phyloP scores from a whole-genome alignment of 2,329 filamentous ascomycete genomes.

The Periconia sp. region DNA sequence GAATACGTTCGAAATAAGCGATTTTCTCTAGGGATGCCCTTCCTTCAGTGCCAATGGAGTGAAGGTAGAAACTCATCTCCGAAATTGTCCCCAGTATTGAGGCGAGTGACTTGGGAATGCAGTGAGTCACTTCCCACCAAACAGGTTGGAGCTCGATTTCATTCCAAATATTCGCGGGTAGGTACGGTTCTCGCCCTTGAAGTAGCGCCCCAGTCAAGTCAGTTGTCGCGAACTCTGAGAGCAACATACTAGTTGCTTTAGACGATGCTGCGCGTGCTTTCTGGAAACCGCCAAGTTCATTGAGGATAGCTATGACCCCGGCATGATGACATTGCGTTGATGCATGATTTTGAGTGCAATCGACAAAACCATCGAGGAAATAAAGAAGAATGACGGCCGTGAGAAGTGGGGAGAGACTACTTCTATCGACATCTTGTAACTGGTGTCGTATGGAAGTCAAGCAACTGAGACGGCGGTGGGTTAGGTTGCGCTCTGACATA shows the following conservation, averaged over 20 bases:
- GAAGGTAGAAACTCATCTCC: constrained; percentile 3
- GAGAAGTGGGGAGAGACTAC: constrained; percentile 11
- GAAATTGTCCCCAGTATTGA: constrained; percentile 3
- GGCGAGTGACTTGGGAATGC: constrained; percentile 2
- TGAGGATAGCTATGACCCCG: constrained; percentile 67
- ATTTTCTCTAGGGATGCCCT: neutral
- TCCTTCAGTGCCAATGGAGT: neutral
- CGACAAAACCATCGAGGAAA: constrained; percentile 16
- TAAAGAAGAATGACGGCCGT: constrained; percentile 16
- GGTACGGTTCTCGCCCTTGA: constrained; percentile 11
- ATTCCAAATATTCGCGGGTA: constrained; percentile 11
- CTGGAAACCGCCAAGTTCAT: constrained; percentile 68
- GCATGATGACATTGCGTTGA: constrained; percentile 15
- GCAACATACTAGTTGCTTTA: constrained; percentile 12
- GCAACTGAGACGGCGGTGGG: neutral
- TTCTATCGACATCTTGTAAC: constrained; percentile 5
- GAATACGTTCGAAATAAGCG: neutral
- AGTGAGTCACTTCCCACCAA: constrained; percentile 11
- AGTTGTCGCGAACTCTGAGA: constrained; percentile 17
- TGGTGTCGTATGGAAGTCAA: constrained; percentile 12
- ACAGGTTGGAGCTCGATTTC: constrained; percentile 11
- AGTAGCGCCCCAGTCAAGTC: constrained; percentile 16
- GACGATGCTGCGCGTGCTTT: constrained; percentile 7
- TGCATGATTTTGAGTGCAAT: constrained; percentile 12
- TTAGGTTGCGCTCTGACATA: constrained; percentile 9